Base-by-base conservation (phyloP, 2,329 filamentous ascomycete genomes). In the Penicillium thymicola region DNA sequence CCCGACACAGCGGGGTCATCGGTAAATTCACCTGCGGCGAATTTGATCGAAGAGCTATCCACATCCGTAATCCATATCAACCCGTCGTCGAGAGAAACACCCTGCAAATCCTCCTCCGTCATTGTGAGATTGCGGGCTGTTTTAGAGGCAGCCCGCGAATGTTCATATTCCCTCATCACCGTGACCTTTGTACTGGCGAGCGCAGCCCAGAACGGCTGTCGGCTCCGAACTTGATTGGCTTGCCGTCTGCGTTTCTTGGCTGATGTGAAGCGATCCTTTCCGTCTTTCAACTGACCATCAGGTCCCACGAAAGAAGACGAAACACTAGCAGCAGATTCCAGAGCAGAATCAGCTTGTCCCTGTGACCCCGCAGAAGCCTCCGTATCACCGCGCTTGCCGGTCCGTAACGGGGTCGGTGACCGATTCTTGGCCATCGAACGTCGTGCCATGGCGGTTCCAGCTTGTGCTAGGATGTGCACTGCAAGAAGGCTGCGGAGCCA, bases 141-240 rank as follows among this genome's bases (percentile, higher is more conserved):
- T 64, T 74, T 75, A 10, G 71, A 74, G 45, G 72, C 63, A 51
- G 72, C 74, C 63, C 83, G 78, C 75, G 89, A 93, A 71, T 95
- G 84, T 76, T 92, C 89, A 66, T 90, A 90, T 75, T 92, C 92
- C 78, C 96, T 94, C 70, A 95, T 87, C 76, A 96, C 91, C 67
- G 94, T 93, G 72, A 97, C 92, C 81, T 97, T 97, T 70, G 92
- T 96, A 77, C 91, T 96, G 50, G 92, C 92, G 66, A 97, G 84
- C 46, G 92, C 92, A 62, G 92, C 91, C 92, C 92, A 97, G 63
- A 97, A 84, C 47, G 92, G 92, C 76, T 97, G 92, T 70, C 91
- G 87, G 72, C 91, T 90, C 73, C 92, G 84, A 64, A 96, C 91
- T 74, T 94, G 90, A 57, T 91, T 92, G 70, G 90, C 93, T 76